Conservation (phyloP, 2,329 filamentous ascomycete species). For the Neonectria coccinea region DNA sequence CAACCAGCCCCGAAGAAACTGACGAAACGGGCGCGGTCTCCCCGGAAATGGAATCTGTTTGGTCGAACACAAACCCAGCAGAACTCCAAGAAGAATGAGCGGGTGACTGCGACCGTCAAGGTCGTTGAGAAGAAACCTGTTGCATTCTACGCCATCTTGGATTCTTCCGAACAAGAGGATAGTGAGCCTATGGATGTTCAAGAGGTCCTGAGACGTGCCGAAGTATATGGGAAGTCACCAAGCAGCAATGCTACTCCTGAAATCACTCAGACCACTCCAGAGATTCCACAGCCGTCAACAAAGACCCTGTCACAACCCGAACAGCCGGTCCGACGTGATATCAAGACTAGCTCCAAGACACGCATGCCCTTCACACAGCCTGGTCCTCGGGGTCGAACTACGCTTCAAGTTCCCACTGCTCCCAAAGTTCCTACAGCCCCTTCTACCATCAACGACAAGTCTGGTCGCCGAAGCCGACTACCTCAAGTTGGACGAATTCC, state of each 20-base stretch:
- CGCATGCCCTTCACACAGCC: constrained; percentile 26
- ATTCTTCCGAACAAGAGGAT: constrained; percentile 67
- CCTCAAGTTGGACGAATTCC: constrained; percentile 89
- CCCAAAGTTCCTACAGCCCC: constrained; percentile 13
- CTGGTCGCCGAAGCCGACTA: constrained; percentile 67
- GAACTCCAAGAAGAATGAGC: constrained; percentile 53
- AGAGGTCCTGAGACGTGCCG: constrained; percentile 64
- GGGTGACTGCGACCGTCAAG: constrained; percentile 63
- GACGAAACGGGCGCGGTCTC: constrained; percentile 65
- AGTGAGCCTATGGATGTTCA: constrained; percentile 54
- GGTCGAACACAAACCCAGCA: constrained; percentile 64
- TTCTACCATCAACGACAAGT: constrained; percentile 15
- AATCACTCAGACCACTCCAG: constrained; percentile 24
- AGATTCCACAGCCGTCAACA: constrained; percentile 29
- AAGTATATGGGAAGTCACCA: constrained; percentile 48
- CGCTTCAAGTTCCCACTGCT: constrained; percentile 16
- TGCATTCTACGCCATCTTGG: constrained; percentile 72
- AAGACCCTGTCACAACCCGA: constrained; percentile 25
- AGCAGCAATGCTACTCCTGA: constrained; percentile 33
- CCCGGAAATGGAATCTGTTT: constrained; percentile 74
- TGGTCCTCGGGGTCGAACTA: not conserved
- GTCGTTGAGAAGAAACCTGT: constrained; percentile 63
- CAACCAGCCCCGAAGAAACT: constrained; percentile 63
- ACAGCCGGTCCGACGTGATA: constrained; percentile 14
- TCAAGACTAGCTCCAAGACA: constrained; percentile 22